These are phyloP conservation scores for Pleurotus eryngii DNA, from an alignment of 768 basidiomycete genomes.

Conservation along the genomic window DNA sequence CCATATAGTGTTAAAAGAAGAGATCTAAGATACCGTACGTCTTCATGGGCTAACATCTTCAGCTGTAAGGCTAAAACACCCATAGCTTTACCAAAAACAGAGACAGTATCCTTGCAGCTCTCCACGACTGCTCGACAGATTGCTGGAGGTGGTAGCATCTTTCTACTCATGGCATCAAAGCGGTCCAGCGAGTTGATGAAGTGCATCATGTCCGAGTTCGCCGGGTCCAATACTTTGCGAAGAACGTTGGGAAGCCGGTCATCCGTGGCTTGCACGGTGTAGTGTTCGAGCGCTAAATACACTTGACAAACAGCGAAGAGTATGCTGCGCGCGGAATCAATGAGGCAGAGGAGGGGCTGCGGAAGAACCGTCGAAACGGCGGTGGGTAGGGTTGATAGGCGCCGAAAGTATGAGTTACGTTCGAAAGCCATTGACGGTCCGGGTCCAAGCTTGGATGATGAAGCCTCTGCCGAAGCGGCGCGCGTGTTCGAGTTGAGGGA, in stretches of 20 bases:
- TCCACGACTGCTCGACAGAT: constrained; percentile 79
- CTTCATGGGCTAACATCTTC: constrained; percentile 71
- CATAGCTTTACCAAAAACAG: constrained; percentile 85
- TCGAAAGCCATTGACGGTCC: constrained; percentile 70
- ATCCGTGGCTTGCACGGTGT: constrained; percentile 77
- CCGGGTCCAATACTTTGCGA: constrained; percentile 82
- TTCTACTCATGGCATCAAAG: constrained; percentile 80
- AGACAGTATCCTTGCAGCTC: constrained; percentile 79
- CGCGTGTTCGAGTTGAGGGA: constrained; percentile 23
- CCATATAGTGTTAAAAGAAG: constrained; percentile 87
- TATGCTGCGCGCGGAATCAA: constrained; percentile 89
- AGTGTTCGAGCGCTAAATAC: constrained; percentile 85
- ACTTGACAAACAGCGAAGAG: constrained; percentile 91
- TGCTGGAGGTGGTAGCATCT: constrained; percentile 60
- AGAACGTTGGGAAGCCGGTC: constrained; percentile 80
- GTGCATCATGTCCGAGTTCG: constrained; percentile 74
- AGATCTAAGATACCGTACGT: constrained; percentile 84
- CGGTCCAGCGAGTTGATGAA: constrained; percentile 87
- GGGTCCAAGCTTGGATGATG: constrained; percentile 39
- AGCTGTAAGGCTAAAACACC: constrained; percentile 79
- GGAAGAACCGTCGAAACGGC: constrained; percentile 69
- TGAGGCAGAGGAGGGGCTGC: constrained; percentile 58
- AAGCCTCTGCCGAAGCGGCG: constrained; percentile 20
- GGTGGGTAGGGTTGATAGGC: constrained; percentile 75
- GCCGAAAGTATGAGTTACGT: constrained; percentile 90